Percentiles rank a stretch among this genome's conserved stretches.
phyloP scores from a whole-genome alignment of 768 basidiomycete species.

The Collybiopsis luxurians region DNA sequence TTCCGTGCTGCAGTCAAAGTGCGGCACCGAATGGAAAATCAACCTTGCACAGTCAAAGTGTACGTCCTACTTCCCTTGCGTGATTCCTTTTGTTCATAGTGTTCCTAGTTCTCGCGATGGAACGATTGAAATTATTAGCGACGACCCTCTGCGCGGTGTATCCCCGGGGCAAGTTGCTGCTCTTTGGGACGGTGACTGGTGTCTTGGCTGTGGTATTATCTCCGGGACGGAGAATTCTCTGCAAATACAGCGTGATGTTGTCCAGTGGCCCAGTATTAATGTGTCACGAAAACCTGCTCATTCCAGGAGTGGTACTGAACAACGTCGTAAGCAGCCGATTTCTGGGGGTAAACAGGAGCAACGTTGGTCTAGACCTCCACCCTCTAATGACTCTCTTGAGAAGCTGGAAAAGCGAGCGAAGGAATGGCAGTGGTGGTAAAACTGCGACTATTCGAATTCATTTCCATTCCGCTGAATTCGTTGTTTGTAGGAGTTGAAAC shows the following conservation, averaged over 20 bases:
- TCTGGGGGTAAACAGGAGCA: neutral
- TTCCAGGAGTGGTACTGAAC: neutral
- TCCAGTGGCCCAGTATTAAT: neutral
- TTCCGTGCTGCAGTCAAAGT: slow-evolving; percentile 54
- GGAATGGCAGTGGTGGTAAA: neutral
- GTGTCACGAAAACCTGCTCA: neutral
- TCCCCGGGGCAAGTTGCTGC: slow-evolving; percentile 80
- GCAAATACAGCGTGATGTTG: neutral
- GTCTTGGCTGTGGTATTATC: slow-evolving; percentile 82
- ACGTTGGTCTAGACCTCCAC: neutral
- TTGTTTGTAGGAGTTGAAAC: too few species aligned
- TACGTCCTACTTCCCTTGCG: slow-evolving; percentile 23
- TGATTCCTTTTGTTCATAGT: slow-evolving; percentile 8
- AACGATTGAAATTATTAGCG: slow-evolving; percentile 47
- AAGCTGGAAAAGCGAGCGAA: neutral
- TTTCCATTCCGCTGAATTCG: too few species aligned
- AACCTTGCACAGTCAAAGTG: slow-evolving; percentile 52
- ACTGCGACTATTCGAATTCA: neutral
- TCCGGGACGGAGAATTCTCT: slow-evolving; percentile 12
- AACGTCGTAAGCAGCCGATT: neutral
- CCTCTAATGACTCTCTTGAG: neutral
- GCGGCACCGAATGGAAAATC: slow-evolving; percentile 64
- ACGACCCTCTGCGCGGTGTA: slow-evolving; percentile 61
- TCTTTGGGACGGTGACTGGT: slow-evolving; percentile 73
- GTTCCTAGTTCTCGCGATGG: slow-evolving; percentile 20